Evolutionary conservation across 768 basidiomycete genomes (phyloP), one percentile per base, ranked within the genome.

Genomic region (Auricularia cornea): DNA sequence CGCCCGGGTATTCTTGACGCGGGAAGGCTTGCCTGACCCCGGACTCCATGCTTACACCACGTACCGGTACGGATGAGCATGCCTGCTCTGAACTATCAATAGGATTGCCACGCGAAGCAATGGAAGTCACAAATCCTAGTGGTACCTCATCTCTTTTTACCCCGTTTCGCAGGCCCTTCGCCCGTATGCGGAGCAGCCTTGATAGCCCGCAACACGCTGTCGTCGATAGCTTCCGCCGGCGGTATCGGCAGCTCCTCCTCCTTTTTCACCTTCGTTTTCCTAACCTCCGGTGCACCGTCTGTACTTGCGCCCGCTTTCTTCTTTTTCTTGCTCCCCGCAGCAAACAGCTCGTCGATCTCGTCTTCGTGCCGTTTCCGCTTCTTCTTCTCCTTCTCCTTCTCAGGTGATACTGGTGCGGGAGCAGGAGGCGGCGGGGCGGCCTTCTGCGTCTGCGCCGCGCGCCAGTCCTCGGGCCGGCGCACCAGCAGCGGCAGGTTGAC

Each of bases 401-500:
- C 68, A 59, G 64, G 52, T 28, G 67, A 68, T 65, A 74, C 32
- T 60, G 65, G 11, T 62, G 71, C 30, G 52, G 59, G 52, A 66
- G 40, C 63, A 60, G n/a, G 61, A 18, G 48, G 56, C 54, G 32
- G 64, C 64, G 59, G 65, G 67, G 32, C 64, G 69, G 66, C 63
- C 38, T 32, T 66, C 60, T 70, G 70, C 3, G 86, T 78, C 70
- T 94, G 90, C 67, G 85, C 70, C 56, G 80, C 82, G 67, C 85
- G 84, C 96, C 96, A 99, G 60, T 93, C 89, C 3, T 91, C 86
- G 3, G 92, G 89, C 60, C 85, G 80, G 54, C 92, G 84, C 67
- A 86, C 83, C 5, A 95, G 81, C 28, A 98, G 75, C 68, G 89
- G 82, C 6, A 98, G 73, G 65, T 90, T 88, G 65, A 96, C 77